Conservation (phyloP, 495 filamentous ascomycete genomes). For the Penicillium egyptiacum region DNA sequence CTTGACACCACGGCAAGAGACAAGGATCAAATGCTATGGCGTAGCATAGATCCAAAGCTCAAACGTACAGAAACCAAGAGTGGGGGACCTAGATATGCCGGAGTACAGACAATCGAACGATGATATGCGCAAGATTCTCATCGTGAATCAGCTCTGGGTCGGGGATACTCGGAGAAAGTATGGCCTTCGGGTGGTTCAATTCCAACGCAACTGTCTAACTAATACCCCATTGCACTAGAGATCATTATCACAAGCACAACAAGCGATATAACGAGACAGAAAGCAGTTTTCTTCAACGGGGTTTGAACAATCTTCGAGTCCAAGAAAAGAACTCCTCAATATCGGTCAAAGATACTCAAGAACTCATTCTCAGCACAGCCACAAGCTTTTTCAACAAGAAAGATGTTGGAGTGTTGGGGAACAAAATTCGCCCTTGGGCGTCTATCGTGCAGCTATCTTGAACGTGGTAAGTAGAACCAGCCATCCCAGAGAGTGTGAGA, state of each 20-base stretch:
- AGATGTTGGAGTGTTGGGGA: slow-evolving; percentile 6
- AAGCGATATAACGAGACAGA: neutral
- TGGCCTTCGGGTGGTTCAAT: neutral
- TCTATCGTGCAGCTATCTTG: slow-evolving; percentile 15
- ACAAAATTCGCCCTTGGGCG: slow-evolving; percentile 15
- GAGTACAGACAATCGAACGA: too few relatives aligned
- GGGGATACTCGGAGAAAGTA: slow-evolving; percentile 23
- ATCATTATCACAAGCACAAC: slow-evolving; percentile 19
- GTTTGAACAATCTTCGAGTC: neutral
- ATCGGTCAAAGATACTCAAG: slow-evolving; percentile 3
- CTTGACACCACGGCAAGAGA: slow-evolving; percentile 28
- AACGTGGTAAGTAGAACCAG: slow-evolving; percentile 13
- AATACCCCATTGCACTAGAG: neutral
- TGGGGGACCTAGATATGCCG: neutral
- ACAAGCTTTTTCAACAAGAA: slow-evolving; percentile 3
- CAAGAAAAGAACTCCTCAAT: slow-evolving; percentile 1
- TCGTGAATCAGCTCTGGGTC: slow-evolving; percentile 23
- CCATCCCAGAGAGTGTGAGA: neutral
- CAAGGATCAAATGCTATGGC: slow-evolving; percentile 25
- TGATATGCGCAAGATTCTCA: slow-evolving; percentile 2
- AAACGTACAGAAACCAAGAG: neutral
- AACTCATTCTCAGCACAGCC: slow-evolving; percentile 10
- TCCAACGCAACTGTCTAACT: neutral
- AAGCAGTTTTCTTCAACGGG: slow-evolving; percentile 13
- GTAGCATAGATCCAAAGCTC: slow-evolving; percentile 3